phyloP scores from a whole-genome alignment of 257 asterid genomes.

The Striga asiatica region DNA sequence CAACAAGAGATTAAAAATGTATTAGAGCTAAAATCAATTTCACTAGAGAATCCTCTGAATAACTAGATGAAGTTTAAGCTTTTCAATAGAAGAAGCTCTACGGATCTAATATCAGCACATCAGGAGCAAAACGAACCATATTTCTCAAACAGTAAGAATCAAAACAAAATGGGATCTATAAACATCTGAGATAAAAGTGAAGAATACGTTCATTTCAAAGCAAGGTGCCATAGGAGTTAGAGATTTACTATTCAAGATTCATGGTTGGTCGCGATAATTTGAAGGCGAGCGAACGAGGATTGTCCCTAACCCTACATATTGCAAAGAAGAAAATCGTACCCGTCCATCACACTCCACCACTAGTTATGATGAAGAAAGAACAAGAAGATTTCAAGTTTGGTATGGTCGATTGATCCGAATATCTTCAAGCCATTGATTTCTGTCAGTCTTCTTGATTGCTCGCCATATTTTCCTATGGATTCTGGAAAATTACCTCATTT shows the following conservation, averaged over 20 bases:
- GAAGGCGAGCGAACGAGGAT: conserved; percentile 2
- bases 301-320: no score
- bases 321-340: no score
- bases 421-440: no score
- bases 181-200: conserved; percentile 3
- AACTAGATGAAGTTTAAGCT: neutral
- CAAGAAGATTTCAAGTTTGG: no score
- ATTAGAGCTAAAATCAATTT: neutral
- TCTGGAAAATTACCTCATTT: no score
- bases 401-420: no score
- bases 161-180: conserved; percentile 21
- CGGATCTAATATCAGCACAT: conserved; percentile 18
- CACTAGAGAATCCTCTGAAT: no score
- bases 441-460: no score
- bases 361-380: no score
- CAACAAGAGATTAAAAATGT: neutral
- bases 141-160: conserved; percentile 2
- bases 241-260: conserved; percentile 48
- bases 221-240: conserved; percentile 3
- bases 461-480: no score
- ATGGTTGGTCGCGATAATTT: conserved; percentile 17
- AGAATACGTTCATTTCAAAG: conserved; percentile 5
- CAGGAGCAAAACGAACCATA: conserved; percentile 10
- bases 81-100: neutral
- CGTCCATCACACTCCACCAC: no score